Evolutionary conservation across 2,329 filamentous ascomycete species (phyloP).

Genomic region (Diaporthe velutina): DNA sequence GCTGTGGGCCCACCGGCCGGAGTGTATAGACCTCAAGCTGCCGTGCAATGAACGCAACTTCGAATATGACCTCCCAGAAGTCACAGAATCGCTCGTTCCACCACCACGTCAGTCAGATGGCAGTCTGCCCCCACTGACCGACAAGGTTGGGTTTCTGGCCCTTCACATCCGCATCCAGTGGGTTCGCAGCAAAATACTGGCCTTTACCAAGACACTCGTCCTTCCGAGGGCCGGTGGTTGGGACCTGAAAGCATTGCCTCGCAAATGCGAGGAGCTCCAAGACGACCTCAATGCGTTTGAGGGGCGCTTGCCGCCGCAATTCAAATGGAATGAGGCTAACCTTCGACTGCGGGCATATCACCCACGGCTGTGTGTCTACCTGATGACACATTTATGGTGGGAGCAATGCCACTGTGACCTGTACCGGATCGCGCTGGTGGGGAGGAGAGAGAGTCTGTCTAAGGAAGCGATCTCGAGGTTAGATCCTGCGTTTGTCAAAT

Average conservation of each 20-base stretch:
- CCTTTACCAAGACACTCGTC: slow-evolving; percentile 62
- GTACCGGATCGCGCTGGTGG: slow-evolving; percentile 65
- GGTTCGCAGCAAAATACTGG: slow-evolving; percentile 66
- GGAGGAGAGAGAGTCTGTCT: slow-evolving; percentile 65
- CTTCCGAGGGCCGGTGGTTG: slow-evolving; percentile 53
- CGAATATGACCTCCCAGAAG: slow-evolving; percentile 69
- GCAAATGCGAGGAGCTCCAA: slow-evolving; percentile 61
- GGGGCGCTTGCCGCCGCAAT: slow-evolving; percentile 65
- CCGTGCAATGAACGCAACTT: slow-evolving; percentile 65
- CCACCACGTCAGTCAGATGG: slow-evolving; percentile 57
- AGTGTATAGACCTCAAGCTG: slow-evolving; percentile 59
- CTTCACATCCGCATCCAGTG: slow-evolving; percentile 69
- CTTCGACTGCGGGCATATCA: slow-evolving; percentile 69
- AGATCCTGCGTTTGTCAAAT: slow-evolving; percentile 60
- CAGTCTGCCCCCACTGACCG: slow-evolving; percentile 58
- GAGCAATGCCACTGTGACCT: slow-evolving; percentile 70
- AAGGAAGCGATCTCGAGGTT: slow-evolving; percentile 58
- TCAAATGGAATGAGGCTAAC: slow-evolving; percentile 70
- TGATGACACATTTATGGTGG: slow-evolving; percentile 73
- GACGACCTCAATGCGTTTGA: slow-evolving; percentile 64
- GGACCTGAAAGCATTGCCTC: slow-evolving; percentile 60
- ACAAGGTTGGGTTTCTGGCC: slow-evolving; percentile 68
- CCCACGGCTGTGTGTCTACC: slow-evolving; percentile 67
- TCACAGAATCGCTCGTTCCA: slow-evolving; percentile 63
- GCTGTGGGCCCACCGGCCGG: slow-evolving; percentile 55